phyloP scores from a whole-genome alignment of 371 early-diverging fungal genomes.

The Mortierella sp. region DNA sequence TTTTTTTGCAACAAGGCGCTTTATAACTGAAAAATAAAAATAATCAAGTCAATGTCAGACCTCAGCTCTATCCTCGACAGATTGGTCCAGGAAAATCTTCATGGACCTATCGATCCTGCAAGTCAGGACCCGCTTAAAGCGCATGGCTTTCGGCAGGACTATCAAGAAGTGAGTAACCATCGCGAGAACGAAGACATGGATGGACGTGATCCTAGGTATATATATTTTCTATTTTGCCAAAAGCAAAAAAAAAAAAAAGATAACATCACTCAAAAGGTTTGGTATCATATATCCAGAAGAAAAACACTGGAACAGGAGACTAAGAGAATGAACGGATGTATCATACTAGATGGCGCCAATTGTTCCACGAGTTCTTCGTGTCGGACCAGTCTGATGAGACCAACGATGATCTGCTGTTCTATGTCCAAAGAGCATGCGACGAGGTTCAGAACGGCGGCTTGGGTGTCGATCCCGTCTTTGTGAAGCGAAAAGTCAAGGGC shows the following conservation, averaged over 20 bases:
- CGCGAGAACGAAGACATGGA: conserved; percentile 38
- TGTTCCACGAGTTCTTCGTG: conserved; percentile 76
- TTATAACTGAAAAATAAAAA: too few relatives aligned
- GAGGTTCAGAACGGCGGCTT: conserved; percentile 50
- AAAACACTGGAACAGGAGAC: too few relatives aligned
- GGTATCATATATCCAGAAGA: too few relatives aligned
- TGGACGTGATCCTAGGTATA: conserved; percentile 52
- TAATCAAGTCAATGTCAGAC: conserved; percentile 24
- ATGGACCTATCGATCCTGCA: conserved; percentile 34
- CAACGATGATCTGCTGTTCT: conserved; percentile 82
- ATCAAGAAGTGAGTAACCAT: too few relatives aligned
- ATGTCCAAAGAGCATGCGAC: conserved; percentile 64
- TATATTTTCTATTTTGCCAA: too few relatives aligned
- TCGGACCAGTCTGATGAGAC: conserved; percentile 63
- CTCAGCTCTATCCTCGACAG: conserved; percentile 33
- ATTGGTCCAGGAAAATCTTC: conserved; percentile 45
- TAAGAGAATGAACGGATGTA: too few relatives aligned
- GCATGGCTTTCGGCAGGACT: conserved; percentile 15
- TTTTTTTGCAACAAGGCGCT: too few relatives aligned
- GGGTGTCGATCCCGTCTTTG: conserved; percentile 74
- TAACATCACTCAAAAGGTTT: too few relatives aligned
- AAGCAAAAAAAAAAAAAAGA: too few relatives aligned
- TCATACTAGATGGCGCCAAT: conserved; percentile 66
- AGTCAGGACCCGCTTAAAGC: conserved; percentile 16
- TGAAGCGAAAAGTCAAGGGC: conserved; percentile 68